Evolutionary conservation across 1,284 basidiomycete species (phyloP).

Genomic region (Malassezia restricta): DNA sequence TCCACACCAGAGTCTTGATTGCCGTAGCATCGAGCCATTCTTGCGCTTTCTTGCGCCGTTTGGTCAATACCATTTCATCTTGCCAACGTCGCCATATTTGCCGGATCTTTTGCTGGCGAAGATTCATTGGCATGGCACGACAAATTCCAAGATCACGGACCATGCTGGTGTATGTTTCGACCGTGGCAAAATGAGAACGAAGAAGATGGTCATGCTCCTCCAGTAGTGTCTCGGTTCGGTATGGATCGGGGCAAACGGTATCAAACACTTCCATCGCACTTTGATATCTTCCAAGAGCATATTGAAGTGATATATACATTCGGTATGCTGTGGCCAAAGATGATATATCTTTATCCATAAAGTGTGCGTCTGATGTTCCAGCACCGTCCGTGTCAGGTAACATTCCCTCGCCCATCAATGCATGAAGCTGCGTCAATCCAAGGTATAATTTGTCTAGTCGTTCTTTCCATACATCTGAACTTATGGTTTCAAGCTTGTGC

Average conservation of each 20-base stretch:
- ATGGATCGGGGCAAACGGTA: constrained; percentile 1
- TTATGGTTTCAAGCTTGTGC: background rate
- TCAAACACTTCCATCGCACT: constrained; percentile 4
- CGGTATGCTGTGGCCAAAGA: constrained; percentile 7
- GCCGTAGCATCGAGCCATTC: constrained; percentile 5
- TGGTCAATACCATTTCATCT: constrained; percentile 1
- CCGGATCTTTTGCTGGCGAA: background rate
- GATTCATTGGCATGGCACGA: background rate
- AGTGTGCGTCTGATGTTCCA: background rate
- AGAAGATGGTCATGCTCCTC: background rate
- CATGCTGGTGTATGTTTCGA: constrained; percentile 1
- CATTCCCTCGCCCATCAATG: background rate
- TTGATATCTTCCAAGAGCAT: background rate
- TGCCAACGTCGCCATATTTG: constrained; percentile 13
- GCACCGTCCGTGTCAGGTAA: background rate
- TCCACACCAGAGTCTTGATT: constrained; percentile 14
- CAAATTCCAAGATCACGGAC: constrained; percentile 8
- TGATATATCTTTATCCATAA: background rate
- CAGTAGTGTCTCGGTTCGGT: background rate
- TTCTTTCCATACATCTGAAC: background rate
- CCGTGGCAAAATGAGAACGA: constrained; percentile 7
- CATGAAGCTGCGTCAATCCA: constrained; percentile 1
- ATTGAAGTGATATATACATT: constrained; percentile 6
- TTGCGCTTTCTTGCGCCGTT: background rate
- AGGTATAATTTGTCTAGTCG: constrained; percentile 1